Evolutionary conservation across 23 red algal species (phyloP), one percentile per base, ranked within the genome.

Genomic region (Gracilaria caudata): DNA sequence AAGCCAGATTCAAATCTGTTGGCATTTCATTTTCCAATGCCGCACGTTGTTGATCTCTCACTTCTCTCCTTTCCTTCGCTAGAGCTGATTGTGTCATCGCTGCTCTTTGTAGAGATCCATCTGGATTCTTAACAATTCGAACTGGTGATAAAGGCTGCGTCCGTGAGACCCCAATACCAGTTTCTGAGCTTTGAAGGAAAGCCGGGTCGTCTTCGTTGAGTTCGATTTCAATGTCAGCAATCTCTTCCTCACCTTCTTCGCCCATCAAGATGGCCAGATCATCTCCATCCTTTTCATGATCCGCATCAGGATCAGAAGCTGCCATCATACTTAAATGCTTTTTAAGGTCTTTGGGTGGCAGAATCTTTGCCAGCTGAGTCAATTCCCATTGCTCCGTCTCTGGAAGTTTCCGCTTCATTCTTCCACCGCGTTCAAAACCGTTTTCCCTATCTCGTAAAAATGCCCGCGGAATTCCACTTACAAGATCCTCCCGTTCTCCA

Each of bases 91-190:
- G 95, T 30, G 90, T 94, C 84, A 94, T 94, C 8, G 95, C 95
- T 13, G 95, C 95, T 73, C 89, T 49, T 68, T 98, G 95, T 40
- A 98, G 77, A 37, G 86, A 87, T 39, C 95, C 95, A 82, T 98
- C 95, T 11, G 95, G 95, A 73, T 98, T 98, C 72, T 94, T 98
- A 11, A 98, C 95, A 73, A 98, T 88, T 51, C 95, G 79, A 23
- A 98, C 95, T 12, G 95, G 95, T 74, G 90, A 94, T 23, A 98
- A 60, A 20, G 95, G 95, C 57, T 98, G 95, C n/a, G 72, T 66
- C 35, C 91, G 43, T 37, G 89, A 78, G 56, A 64, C 68, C 3
- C 82, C 81, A 36, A 41, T 49, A 49, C 63, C 44, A 46, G 61
- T 65, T 28, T 71, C 82, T 61, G 79, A 82, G 25, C 37, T 79